These are phyloP conservation scores for Triticum turgidum DNA, from an alignment of 176 grass and related monocot species.

Conservation along the genomic window DNA sequence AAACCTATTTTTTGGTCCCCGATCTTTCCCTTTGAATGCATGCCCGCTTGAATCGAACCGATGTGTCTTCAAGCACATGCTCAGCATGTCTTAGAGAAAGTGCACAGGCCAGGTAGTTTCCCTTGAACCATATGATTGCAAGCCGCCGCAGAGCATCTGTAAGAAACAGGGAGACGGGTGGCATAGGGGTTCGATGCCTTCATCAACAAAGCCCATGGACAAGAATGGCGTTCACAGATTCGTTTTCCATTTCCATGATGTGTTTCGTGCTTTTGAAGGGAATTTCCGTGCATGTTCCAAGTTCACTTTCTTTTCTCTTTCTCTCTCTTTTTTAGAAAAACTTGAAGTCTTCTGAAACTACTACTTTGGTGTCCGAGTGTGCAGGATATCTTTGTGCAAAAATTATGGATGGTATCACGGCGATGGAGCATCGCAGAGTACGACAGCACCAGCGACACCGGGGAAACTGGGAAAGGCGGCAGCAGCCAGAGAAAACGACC, in stretches of 20 bases:
- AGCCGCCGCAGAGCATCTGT: not conserved
- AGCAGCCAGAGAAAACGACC: no score
- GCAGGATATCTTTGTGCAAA: no score
- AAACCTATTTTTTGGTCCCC: not conserved
- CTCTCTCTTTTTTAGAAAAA: no score
- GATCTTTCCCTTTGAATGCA: not conserved
- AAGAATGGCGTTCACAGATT: not conserved
- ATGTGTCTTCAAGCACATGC: not conserved
- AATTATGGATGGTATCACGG: no score
- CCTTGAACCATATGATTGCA: not conserved
- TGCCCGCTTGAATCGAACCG: not conserved
- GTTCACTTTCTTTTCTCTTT: no score
- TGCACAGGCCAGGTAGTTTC: not conserved
- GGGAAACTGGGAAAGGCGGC: no score
- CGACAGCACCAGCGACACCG: no score
- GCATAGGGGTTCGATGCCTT: not conserved
- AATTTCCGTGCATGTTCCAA: no score
- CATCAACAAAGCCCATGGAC: not conserved
- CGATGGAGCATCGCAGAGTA: no score
- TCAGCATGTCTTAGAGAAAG: not conserved
- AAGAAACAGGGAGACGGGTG: not conserved
- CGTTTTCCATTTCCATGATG: not conserved
- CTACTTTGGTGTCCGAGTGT: no score
- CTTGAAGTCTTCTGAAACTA: no score
- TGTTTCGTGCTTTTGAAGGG: no score